These are phyloP conservation scores for Wickerhamomyces bovis DNA, from an alignment of 805 yeast species.

Conservation along the genomic window DNA sequence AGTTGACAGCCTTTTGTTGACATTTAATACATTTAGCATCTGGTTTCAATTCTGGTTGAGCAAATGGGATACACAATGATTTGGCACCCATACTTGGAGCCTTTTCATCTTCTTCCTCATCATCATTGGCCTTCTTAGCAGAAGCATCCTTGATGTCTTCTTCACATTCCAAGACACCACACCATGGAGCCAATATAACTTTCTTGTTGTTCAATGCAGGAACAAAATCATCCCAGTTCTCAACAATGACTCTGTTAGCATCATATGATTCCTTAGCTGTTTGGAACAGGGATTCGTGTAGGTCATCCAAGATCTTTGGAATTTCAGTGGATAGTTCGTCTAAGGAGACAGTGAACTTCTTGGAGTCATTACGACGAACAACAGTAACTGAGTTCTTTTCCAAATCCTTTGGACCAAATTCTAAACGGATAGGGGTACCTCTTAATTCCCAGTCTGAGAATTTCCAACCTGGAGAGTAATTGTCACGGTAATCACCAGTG, in stretches of 20 bases:
- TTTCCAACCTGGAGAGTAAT: slow-evolving; percentile 98
- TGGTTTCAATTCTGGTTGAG: slow-evolving; percentile 75
- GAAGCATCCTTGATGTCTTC: slow-evolving; percentile 94
- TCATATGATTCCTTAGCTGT: slow-evolving; percentile 83
- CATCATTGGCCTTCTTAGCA: slow-evolving; percentile 68
- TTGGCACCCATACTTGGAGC: slow-evolving; percentile 99
- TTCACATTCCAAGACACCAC: slow-evolving; percentile 92
- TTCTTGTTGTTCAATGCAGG: slow-evolving; percentile 89
- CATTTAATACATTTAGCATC: slow-evolving; percentile 89
- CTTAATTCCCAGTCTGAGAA: slow-evolving; percentile 95
- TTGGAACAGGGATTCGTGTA: slow-evolving; percentile 69
- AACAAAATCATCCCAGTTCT: slow-evolving; percentile 88
- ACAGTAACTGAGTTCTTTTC: slow-evolving; percentile 74
- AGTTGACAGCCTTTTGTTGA: slow-evolving; percentile 66
- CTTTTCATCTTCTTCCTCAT: slow-evolving; percentile 87
- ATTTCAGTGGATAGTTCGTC: slow-evolving; percentile 58
- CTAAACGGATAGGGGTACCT: slow-evolving; percentile 92
- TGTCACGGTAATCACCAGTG: slow-evolving; percentile 82
- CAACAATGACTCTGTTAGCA: slow-evolving; percentile 73
- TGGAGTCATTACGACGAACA: slow-evolving; percentile 89
- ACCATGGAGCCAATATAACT: slow-evolving; percentile 93
- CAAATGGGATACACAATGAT: slow-evolving; percentile 92
- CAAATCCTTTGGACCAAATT: slow-evolving; percentile 94
- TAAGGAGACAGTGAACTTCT: slow-evolving; percentile 62
- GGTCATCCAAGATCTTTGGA: slow-evolving; percentile 71